Base-by-base conservation (phyloP, 2,329 filamentous ascomycete species). In the Colletotrichum viniferum region DNA sequence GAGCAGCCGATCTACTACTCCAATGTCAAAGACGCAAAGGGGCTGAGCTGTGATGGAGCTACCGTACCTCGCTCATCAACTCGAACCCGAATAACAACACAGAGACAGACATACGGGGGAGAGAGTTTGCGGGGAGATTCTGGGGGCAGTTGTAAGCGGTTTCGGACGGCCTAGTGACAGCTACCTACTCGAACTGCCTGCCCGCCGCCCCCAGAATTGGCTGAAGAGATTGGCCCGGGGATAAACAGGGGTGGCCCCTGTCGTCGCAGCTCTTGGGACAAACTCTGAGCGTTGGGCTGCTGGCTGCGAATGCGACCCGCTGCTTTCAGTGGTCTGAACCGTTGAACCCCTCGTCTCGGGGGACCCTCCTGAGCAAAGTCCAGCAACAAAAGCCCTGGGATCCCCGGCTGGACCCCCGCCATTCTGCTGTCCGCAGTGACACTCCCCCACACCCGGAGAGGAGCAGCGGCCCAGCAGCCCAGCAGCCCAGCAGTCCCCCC, bases 71-170 rank as follows among this genome's bases (percentile, higher is more conserved):
- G 9, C 38, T 43, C 38, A 12, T 18, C 38, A 48, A 21, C 1
- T 38, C 36, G 34, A 30, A 30, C 14, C 10, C 30, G 55, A 61
- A 61, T 16, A 61, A 21, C 2, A 14, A 62, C 56, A 36, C n/a
- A 21, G 55, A 21, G 55, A 62, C 28, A 18, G n/a, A 52, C 43
- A 52, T 10, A 52, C 43, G 43, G 52, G 36, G 16, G 8, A 9
- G 61, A 60, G 24, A 60, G 48, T 52, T 64, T 65, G 66, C 32
- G 66, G 66, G 48, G 66, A 65, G 32, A 62, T n/a, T 58, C n/a
- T 52, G 71, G 34, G 36, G 72, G 55, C 61, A 74, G 68, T 43
- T 74, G 68, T 36, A 74, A 72, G 72, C 72, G 68, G 60, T 26
- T 43, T 58, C 38, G 60, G 43, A 36, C 24, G 28, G 36, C 1